Percentiles rank a stretch among this genome's conserved stretches.
Evolutionary conservation across 2,329 filamentous ascomycete genomes (phyloP).

Genomic region (Colletotrichum sp.): DNA sequence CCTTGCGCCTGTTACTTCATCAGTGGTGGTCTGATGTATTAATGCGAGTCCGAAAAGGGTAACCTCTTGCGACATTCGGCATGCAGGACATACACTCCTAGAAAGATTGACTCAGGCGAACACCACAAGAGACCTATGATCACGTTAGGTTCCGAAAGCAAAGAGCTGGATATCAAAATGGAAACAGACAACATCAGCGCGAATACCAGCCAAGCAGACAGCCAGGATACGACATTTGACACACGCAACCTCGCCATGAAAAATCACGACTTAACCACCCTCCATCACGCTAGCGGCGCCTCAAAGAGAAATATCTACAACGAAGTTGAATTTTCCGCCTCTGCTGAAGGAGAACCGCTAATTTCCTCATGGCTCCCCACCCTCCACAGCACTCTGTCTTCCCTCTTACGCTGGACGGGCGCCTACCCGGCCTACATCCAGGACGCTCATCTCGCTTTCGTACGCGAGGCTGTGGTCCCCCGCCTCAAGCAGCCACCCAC

Average conservation of each 20-base stretch:
- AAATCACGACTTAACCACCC: not conserved
- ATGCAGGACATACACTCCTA: not conserved
- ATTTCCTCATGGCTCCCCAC: not conserved
- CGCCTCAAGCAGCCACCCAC: not conserved
- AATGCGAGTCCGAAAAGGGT: not conserved
- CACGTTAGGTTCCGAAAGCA: not conserved
- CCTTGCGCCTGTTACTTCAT: no score
- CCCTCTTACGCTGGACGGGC: not conserved
- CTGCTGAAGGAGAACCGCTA: not conserved
- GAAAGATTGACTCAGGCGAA: not conserved
- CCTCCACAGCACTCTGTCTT: not conserved
- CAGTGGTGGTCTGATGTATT: not conserved
- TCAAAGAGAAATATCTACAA: not conserved
- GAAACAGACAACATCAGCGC: not conserved
- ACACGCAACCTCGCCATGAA: not conserved
- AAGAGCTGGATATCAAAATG: not conserved
- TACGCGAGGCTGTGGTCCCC: not conserved
- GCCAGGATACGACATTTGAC: not conserved
- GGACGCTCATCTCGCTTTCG: slow-evolving; percentile 1
- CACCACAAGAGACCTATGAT: not conserved
- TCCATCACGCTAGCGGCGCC: not conserved
- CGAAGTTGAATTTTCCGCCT: not conserved
- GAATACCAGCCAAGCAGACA: not conserved
- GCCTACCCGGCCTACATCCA: not conserved
- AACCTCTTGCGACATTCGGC: not conserved